These are phyloP conservation scores for Starmerella lactis-condensi DNA, from an alignment of 805 yeast genomes.

Conservation along the genomic window DNA sequence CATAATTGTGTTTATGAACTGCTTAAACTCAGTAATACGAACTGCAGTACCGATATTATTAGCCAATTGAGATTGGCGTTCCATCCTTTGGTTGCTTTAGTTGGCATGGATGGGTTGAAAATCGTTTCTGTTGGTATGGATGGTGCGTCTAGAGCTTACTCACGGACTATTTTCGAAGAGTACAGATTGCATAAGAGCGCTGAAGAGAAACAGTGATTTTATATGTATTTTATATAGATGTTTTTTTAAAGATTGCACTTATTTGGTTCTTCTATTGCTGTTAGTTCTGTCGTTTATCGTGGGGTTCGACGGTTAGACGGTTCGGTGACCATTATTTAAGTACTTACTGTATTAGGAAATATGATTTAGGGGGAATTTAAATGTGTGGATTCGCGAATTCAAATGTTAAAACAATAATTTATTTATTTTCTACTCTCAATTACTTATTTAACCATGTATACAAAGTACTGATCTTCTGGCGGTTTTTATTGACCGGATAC, in stretches of 20 bases:
- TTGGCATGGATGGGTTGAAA: slow-evolving; percentile 48
- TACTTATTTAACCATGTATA: too few species aligned
- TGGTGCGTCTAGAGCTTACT: slow-evolving; percentile 45
- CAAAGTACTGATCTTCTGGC: too few species aligned
- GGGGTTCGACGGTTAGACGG: not conserved
- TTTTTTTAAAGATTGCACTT: not conserved
- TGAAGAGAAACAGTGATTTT: slow-evolving; percentile 39
- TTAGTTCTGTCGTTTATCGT: not conserved
- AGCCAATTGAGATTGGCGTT: slow-evolving; percentile 2
- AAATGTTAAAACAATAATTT: too few species aligned
- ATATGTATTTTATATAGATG: not conserved
- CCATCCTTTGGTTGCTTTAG: slow-evolving; percentile 31
- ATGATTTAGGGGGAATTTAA: too few species aligned
- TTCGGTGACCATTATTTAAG: too few species aligned
- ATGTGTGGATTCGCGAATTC: too few species aligned
- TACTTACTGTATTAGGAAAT: too few species aligned
- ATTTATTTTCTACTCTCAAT: too few species aligned
- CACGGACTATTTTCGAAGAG: slow-evolving; percentile 47
- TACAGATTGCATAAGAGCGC: slow-evolving; percentile 64
- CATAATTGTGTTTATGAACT: slow-evolving; percentile 45
- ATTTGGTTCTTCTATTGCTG: too few species aligned
- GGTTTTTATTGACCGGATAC: too few species aligned
- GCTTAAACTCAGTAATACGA: too few species aligned
- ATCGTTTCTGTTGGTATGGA: slow-evolving; percentile 50
- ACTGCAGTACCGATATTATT: not conserved